These are phyloP conservation scores for Quercus dentata DNA, from an alignment of 306 rosid genomes.

Conservation along the genomic window DNA sequence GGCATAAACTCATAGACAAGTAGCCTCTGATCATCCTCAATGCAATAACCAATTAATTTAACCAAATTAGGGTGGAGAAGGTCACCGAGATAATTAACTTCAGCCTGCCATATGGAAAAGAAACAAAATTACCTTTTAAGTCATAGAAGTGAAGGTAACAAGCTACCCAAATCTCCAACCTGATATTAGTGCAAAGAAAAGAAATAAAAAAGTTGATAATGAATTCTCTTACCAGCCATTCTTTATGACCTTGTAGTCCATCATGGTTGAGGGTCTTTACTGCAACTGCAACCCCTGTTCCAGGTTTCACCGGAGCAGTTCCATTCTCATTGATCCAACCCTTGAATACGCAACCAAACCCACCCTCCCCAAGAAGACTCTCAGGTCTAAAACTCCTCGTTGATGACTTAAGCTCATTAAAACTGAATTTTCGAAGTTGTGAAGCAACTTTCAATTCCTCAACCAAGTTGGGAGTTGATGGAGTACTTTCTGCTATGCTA, in stretches of 20 bases:
- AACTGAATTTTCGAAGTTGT: constrained; percentile 41
- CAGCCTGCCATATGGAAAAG: constrained; percentile 46
- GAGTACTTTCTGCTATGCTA: constrained; percentile 32
- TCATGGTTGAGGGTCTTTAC: constrained; percentile 52
- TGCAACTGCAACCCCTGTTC: constrained; percentile 47
- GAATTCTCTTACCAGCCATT: constrained; percentile 55
- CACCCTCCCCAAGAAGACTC: constrained; percentile 51
- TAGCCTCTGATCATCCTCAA: constrained; percentile 51
- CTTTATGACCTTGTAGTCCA: constrained; percentile 58
- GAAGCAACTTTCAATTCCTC: constrained; percentile 40
- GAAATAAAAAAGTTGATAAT: background rate
- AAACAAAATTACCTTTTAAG: background rate
- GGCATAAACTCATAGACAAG: constrained; percentile 66
- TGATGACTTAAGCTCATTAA: constrained; percentile 41
- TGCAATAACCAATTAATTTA: constrained; percentile 56
- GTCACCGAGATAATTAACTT: constrained; percentile 54
- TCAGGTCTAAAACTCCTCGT: constrained; percentile 43
- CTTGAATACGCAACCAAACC: constrained; percentile 59
- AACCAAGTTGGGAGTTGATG: constrained; percentile 25
- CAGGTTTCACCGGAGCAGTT: constrained; percentile 33
- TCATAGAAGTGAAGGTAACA: background rate
- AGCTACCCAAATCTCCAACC: background rate
- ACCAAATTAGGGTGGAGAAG: constrained; percentile 55
- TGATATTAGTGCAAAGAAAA: background rate
- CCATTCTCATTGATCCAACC: constrained; percentile 45